Evolutionary conservation across 345 rosid genomes (phyloP).

Genomic region (Euphorbia peplus): DNA sequence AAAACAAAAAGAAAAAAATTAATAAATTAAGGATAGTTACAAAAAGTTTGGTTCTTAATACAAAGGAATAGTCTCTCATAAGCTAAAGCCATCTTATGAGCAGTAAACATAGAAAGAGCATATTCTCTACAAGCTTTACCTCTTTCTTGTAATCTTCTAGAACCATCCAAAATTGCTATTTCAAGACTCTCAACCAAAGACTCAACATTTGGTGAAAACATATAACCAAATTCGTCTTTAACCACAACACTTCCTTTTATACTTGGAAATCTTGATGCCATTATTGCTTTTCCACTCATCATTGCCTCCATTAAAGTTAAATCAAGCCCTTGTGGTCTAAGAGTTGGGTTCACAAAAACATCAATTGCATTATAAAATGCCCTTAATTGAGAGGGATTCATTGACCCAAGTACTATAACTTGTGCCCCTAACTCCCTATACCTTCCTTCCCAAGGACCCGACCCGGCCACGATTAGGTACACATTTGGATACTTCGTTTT

Average conservation of each 20-base stretch:
- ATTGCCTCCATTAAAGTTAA: slow-evolving; percentile 89
- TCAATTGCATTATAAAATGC: slow-evolving; percentile 78
- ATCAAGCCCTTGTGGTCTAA: slow-evolving; percentile 94
- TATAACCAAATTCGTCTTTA: slow-evolving; percentile 76
- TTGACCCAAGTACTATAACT: slow-evolving; percentile 65
- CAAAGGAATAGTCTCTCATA: slow-evolving; percentile 88
- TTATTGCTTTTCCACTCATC: slow-evolving; percentile 86
- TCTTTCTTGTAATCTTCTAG: slow-evolving; percentile 57
- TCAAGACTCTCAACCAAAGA: slow-evolving; percentile 58
- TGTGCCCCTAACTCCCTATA: slow-evolving; percentile 62
- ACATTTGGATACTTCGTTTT: slow-evolving; percentile 37
- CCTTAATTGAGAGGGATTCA: slow-evolving; percentile 51
- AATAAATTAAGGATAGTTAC: slow-evolving; percentile 37
- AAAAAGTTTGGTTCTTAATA: slow-evolving; percentile 65
- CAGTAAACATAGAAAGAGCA: slow-evolving; percentile 78
- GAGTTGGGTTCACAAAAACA: slow-evolving; percentile 77
- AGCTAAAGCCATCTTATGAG: slow-evolving; percentile 85
- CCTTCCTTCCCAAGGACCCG: slow-evolving; percentile 85
- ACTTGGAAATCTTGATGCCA: slow-evolving; percentile 88
- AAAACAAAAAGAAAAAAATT: too few species aligned
- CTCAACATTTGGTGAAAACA: slow-evolving; percentile 86
- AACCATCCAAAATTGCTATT: slow-evolving; percentile 57
- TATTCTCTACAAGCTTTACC: slow-evolving; percentile 64
- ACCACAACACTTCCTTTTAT: slow-evolving; percentile 82
- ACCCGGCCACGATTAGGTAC: slow-evolving; percentile 68